Evolutionary conservation across 1,284 basidiomycete species (phyloP).

Genomic region (Microbotryum scabiosae): DNA sequence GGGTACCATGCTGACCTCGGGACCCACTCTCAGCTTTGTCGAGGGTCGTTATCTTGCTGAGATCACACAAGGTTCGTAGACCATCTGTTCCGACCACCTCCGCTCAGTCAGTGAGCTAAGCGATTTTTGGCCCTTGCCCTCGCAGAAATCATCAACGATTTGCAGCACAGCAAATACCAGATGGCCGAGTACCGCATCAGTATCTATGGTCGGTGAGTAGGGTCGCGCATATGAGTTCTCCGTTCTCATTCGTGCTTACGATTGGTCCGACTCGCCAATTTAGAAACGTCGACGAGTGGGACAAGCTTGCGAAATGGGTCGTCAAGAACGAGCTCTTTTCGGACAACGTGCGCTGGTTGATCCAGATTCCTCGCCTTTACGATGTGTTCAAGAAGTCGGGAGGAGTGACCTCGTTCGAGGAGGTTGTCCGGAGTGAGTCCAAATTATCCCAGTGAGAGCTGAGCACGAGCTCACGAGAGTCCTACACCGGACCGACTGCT

Average conservation of each 20-base stretch:
- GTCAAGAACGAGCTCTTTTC: slow-evolving; percentile 87
- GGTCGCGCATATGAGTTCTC: not conserved
- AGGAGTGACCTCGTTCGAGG: slow-evolving; percentile 77
- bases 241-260: not conserved
- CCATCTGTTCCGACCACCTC: not conserved
- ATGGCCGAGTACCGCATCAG: slow-evolving; percentile 82
- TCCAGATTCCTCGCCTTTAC: slow-evolving; percentile 92
- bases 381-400: slow-evolving; percentile 91
- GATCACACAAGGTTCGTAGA: slow-evolving; percentile 65
- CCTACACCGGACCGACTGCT: not conserved
- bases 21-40: slow-evolving; percentile 48
- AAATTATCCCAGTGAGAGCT: not conserved
- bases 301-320: slow-evolving; percentile 96
- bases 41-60: slow-evolving; percentile 90
- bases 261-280: not conserved
- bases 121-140: slow-evolving; percentile 5
- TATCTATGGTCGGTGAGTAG: slow-evolving; percentile 67
- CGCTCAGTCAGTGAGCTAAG: not conserved
- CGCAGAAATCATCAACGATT: slow-evolving; percentile 86
- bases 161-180: slow-evolving; percentile 98
- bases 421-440: slow-evolving; percentile 73
- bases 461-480: not conserved
- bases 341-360: slow-evolving; percentile 95
- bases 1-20: not conserved
- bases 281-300: slow-evolving; percentile 70